phyloP scores from a whole-genome alignment of 352 stramenopile species.

The Pythium vanterpoolii region DNA sequence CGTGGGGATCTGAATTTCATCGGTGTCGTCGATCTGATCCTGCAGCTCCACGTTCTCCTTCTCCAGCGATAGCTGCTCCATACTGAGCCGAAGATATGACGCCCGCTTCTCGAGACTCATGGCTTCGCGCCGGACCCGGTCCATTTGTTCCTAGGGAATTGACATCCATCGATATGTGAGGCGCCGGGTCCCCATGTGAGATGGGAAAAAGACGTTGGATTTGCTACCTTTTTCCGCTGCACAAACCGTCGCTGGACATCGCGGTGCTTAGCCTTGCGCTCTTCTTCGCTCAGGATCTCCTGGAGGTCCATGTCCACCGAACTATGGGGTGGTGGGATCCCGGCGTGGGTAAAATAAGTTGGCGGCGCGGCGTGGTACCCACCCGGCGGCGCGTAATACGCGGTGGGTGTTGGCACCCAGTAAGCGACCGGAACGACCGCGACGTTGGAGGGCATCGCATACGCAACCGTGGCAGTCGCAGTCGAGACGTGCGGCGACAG shows the following conservation, averaged over 20 bases:
- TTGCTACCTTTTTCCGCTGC: conserved; percentile 37
- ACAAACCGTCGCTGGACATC: conserved; percentile 46
- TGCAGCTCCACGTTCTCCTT: conserved; percentile 24
- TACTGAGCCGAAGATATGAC: conserved; percentile 23
- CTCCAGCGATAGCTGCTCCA: conserved; percentile 31
- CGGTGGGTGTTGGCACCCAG: conserved; percentile 7
- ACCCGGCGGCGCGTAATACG: neutral
- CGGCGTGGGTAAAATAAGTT: neutral
- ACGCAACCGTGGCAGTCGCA: neutral
- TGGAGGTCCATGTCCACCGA: conserved; percentile 4
- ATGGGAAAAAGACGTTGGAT: too few relatives aligned
- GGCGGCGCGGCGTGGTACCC: conserved; percentile 2
- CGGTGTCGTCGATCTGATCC: conserved; percentile 3
- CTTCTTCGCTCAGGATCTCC: conserved; percentile 21
- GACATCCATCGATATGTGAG: too few relatives aligned
- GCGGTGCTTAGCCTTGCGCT: conserved; percentile 38
- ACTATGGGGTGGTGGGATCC: neutral
- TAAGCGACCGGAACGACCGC: conserved; percentile 3
- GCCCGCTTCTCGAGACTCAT: conserved; percentile 29
- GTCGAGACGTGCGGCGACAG: neutral
- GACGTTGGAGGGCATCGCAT: neutral
- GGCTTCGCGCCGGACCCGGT: conserved; percentile 26
- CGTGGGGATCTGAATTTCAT: conserved; percentile 7
- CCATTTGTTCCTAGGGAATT: conserved; percentile 36
- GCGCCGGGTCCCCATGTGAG: too few relatives aligned